Conservation (phyloP, 768 basidiomycete genomes). For the Phylloporus rhodoxanthus region DNA sequence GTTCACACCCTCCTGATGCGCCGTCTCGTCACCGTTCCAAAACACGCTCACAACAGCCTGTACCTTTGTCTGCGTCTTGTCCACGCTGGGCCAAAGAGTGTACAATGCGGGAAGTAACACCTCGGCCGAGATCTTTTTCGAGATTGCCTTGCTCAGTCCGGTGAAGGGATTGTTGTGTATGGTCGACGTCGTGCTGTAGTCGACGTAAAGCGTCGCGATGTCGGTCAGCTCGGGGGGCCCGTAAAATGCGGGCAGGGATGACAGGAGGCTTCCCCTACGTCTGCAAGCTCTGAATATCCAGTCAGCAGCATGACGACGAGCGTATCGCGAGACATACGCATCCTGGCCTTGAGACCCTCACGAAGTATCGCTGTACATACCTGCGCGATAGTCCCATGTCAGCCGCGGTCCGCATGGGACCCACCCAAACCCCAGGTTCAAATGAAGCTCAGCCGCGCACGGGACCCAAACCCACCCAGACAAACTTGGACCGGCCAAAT, state of each 20-base stretch:
- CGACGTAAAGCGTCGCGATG: conserved; percentile 53
- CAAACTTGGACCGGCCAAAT: too few relatives aligned
- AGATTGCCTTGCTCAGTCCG: conserved; percentile 53
- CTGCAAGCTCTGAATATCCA: conserved; percentile 26
- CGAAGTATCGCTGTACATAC: conserved; percentile 48
- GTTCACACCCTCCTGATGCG: conserved; percentile 20
- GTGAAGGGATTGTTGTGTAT: conserved; percentile 26
- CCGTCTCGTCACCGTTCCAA: background rate
- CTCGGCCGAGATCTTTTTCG: conserved; percentile 66
- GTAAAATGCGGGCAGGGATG: conserved; percentile 81
- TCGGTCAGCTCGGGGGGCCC: conserved; percentile 51
- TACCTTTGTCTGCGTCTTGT: conserved; percentile 36
- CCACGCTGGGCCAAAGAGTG: conserved; percentile 47
- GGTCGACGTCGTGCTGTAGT: conserved; percentile 25
- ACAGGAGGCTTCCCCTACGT: conserved; percentile 46
- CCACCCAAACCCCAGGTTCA: too few relatives aligned
- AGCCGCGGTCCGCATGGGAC: too few relatives aligned
- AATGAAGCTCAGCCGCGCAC: too few relatives aligned
- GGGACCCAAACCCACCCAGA: too few relatives aligned
- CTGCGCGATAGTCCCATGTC: conserved; percentile 59
- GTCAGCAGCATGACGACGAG: conserved; percentile 1
- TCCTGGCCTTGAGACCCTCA: conserved; percentile 30
- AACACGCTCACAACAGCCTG: background rate
- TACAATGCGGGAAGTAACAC: conserved; percentile 60
- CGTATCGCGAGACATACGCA: conserved; percentile 26